phyloP scores from a whole-genome alignment of 2,329 filamentous ascomycete species.

The Microascus cirrosus region DNA sequence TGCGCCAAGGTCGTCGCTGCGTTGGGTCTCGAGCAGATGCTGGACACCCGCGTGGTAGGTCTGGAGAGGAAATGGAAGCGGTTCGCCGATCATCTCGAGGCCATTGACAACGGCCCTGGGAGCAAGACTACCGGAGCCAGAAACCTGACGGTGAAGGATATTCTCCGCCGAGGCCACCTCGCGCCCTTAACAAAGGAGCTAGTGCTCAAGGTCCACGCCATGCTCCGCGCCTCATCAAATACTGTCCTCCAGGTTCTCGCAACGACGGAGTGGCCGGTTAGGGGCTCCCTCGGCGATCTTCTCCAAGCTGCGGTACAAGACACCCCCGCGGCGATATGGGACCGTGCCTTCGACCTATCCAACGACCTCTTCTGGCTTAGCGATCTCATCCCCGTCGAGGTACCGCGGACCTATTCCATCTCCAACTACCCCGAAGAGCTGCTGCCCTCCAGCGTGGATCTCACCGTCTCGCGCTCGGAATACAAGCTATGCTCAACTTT shows the following conservation, averaged over 20 bases:
- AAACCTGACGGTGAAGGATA: slow-evolving; percentile 31
- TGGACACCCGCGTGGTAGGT: slow-evolving; percentile 25
- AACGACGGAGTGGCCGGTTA: slow-evolving; percentile 38
- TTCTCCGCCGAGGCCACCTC: slow-evolving; percentile 38
- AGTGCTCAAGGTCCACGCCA: slow-evolving; percentile 33
- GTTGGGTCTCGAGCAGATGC: slow-evolving; percentile 32
- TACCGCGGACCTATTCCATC: slow-evolving; percentile 42
- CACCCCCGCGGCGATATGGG: slow-evolving; percentile 35
- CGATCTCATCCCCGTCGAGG: slow-evolving; percentile 34
- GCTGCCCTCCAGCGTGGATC: slow-evolving; percentile 36
- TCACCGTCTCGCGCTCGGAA: slow-evolving; percentile 39
- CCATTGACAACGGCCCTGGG: slow-evolving; percentile 17
- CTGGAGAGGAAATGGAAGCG: slow-evolving; percentile 31
- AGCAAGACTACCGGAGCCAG: slow-evolving; percentile 8
- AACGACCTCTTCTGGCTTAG: slow-evolving; percentile 31
- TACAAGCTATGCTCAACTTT: slow-evolving; percentile 34
- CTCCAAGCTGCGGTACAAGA: slow-evolving; percentile 35
- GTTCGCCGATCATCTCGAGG: slow-evolving; percentile 33
- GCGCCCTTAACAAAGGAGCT: slow-evolving; percentile 39
- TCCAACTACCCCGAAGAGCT: slow-evolving; percentile 37
- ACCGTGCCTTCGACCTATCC: slow-evolving; percentile 32
- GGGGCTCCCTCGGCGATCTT: slow-evolving; percentile 37
- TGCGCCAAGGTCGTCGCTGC: slow-evolving; percentile 42
- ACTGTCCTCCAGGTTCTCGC: slow-evolving; percentile 35
- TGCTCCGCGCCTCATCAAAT: slow-evolving; percentile 36